Evolutionary conservation across 139 green algal species (phyloP), one percentile per base, ranked within the genome.

Genomic region (Ettlia oleoabundans): DNA sequence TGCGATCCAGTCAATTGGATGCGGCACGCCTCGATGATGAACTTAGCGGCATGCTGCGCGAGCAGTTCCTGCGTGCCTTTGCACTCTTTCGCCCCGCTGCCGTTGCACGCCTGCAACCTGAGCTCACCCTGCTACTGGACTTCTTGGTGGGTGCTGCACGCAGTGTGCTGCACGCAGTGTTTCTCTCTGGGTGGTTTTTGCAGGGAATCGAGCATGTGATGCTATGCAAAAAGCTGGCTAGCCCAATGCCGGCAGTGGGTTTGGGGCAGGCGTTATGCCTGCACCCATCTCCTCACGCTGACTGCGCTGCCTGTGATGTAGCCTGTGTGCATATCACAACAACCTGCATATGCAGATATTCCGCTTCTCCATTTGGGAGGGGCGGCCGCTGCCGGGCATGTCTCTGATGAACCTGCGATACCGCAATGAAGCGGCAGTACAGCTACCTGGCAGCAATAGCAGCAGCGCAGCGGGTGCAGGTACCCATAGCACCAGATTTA

Each of bases 361-460:
- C 66, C 70, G 70, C 8, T 85, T 92, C 43, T 92, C 92, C 2
- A 82, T 96, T 18, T 91, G 86, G 89, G 38, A 55, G n/a, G 90
- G 88, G 69, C 67, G 79, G 15, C 92, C 95, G 19, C 92, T 93
- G 2, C 95, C 95, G 1, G 95, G 95, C 80, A 94, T 86, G 41
- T 84, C 91, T 28, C 89, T 98, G 22, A 95, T 98, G 91, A 98
- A 98, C 82, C 84, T 98, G 76, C 82, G 95, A 1, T 97, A 93
- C 80, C 84, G 95, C 1, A 79, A 96, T 63, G 93, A 98, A 76
- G 55, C 86, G 1, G 66, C 86, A 55, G 86, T 80, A 1, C 66
- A 77, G 37, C 37, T 38, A 35, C 65, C 78, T 35, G 22, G 32
- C 33, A 67, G 70, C 42, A 41, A 9, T 24, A 51, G n/a, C 62